phyloP scores from a whole-genome alignment of 495 filamentous ascomycete species.

The Chlorociboria aeruginascens region DNA sequence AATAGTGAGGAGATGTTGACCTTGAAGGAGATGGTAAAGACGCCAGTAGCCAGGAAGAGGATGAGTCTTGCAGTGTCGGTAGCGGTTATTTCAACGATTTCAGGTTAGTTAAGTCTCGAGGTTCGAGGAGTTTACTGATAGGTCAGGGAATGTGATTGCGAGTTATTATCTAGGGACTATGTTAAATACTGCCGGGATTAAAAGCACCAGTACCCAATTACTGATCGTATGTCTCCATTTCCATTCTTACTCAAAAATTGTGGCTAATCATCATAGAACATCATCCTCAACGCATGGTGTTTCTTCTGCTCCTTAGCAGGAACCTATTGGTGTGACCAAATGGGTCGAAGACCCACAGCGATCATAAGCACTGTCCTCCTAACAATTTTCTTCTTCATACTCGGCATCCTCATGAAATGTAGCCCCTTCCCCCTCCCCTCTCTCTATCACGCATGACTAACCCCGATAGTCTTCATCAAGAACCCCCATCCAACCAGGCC shows the following conservation, averaged over 20 bases:
- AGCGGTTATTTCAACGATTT: constrained; percentile 21
- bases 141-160: constrained; percentile 35
- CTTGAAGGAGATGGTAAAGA: constrained; percentile 23
- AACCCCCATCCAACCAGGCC: constrained; percentile 2
- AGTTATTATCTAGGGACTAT: constrained; percentile 36
- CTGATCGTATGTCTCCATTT: constrained; percentile 7
- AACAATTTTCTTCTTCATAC: constrained; percentile 26
- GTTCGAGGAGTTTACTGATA: background rate
- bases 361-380: constrained; percentile 17
- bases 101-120: constrained; percentile 21
- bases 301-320: constrained; percentile 52
- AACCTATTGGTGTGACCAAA: constrained; percentile 49
- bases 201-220: constrained; percentile 10
- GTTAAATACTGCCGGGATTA: constrained; percentile 14
- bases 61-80: constrained; percentile 17
- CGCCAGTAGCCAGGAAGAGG: constrained; percentile 9
- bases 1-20: constrained; percentile 29
- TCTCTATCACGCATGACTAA: background rate
- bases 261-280: constrained; percentile 15
- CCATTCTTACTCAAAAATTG: background rate
- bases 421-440: too few relatives aligned
- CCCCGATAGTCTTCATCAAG: background rate
- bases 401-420: constrained; percentile 25
- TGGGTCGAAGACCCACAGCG: constrained; percentile 45
- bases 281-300: constrained; percentile 46